Evolutionary conservation across 495 filamentous ascomycete genomes (phyloP), one percentile per base, ranked within the genome.

Genomic region (Aspergillus wentii): DNA sequence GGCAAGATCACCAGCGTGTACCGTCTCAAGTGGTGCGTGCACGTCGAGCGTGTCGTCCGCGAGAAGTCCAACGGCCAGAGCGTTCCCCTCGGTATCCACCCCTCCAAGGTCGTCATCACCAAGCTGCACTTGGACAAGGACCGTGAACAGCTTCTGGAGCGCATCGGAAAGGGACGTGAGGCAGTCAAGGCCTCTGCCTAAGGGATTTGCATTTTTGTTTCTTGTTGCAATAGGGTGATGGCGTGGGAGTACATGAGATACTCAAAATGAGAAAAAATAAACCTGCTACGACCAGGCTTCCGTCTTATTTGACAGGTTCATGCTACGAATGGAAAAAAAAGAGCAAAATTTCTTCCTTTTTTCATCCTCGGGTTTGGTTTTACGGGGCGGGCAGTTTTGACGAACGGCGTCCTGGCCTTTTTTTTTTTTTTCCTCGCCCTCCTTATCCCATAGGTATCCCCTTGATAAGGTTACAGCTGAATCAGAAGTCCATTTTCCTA

Each of bases 91-190:
- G 84, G 83, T 61, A 82, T 96, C 68, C 79, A 87, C 66, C 84
- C 92, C 47, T 86, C 81, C 67, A 97, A 96, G 67, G 85, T 94
- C 49, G 79, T 90, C 67, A 85, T 97, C 74, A 96, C 84, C 66
- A 95, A 96, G 78, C 75, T 98, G 62, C 94, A 96, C 82, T 72
- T 95, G 51, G 88, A 95, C 72, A 94, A 95, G 83, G 92, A 99
- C 72, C 86, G 92, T 55, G 91, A 97, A 76, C 74, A 72, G 64
- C 92, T 97, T 61, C 75, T 96, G 38, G 88, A 88, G 73, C 81
- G 91, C 67, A 83, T 81, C 61, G 78, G 73, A 59, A 70, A 78
- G 52, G 86, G 87, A 53, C 79, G 86, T 51, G 84, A 89, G 73
- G 61, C 62, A 33, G 59, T 48, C 49, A 57, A 60, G 55, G 38